phyloP scores from a whole-genome alignment of 441 rosid genomes.

The Pelargonium citronellum region DNA sequence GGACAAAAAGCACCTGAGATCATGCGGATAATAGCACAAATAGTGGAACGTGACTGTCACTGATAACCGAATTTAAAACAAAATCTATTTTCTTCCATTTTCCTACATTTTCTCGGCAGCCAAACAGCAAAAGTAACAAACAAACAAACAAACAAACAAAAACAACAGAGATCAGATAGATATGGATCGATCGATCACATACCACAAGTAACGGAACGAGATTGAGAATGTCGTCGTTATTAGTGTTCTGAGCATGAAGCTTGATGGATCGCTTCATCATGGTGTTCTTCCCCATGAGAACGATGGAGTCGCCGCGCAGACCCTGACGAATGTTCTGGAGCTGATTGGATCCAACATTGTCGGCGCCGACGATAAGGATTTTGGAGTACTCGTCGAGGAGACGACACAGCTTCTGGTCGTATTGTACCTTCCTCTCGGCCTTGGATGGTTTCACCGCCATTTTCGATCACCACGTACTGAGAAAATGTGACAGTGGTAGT shows the following conservation, averaged over 20 bases:
- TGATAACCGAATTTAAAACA: background rate
- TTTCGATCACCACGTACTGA: background rate
- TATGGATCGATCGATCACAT: background rate
- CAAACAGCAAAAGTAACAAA: background rate
- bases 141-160: background rate
- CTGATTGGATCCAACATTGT: background rate
- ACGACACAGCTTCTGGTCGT: constrained; percentile 3
- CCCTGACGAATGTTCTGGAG: background rate
- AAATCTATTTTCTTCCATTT: background rate
- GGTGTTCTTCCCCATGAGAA: constrained; percentile 1
- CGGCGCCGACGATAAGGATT: constrained; percentile 7
- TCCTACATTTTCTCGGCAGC: background rate
- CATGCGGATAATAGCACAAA: background rate
- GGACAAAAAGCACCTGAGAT: too few relatives aligned
- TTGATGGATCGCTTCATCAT: constrained; percentile 3
- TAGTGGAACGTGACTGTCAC: background rate
- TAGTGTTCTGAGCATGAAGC: background rate
- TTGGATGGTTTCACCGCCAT: constrained; percentile 2
- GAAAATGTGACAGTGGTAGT: too few relatives aligned
- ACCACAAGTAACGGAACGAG: constrained; percentile 2
- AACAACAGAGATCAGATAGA: background rate
- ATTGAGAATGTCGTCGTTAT: background rate
- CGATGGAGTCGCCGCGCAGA: background rate
- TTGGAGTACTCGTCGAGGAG: constrained; percentile 4
- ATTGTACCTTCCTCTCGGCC: constrained; percentile 1